Evolutionary conservation across 1,284 basidiomycete genomes (phyloP).

Genomic region (Amylostereum chailletii): DNA sequence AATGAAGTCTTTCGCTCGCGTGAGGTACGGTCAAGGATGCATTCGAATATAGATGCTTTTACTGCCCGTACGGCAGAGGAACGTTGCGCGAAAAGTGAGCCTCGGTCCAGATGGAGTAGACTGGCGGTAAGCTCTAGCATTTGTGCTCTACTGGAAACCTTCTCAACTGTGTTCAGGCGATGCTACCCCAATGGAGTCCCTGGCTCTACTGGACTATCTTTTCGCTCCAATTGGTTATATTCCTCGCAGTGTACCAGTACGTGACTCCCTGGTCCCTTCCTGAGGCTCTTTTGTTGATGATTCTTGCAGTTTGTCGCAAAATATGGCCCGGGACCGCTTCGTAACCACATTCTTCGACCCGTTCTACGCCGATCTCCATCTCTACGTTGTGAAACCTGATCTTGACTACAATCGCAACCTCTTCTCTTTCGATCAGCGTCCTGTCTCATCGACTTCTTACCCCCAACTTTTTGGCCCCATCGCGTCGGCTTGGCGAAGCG

Average conservation of each 20-base stretch:
- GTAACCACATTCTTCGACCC: conserved; percentile 64
- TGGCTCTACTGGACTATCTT: conserved; percentile 10
- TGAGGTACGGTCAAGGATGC: no score
- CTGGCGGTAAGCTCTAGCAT: no score
- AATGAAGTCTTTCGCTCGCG: no score
- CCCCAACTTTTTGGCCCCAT: conserved; percentile 22
- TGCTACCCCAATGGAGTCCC: no score
- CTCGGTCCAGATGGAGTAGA: no score
- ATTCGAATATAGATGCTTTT: no score
- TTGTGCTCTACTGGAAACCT: no score
- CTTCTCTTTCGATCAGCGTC: conserved; percentile 18
- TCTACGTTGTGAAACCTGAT: conserved; percentile 40
- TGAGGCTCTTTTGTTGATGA: no score
- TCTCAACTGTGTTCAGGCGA: no score
- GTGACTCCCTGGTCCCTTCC: no score
- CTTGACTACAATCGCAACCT: conserved; percentile 25
- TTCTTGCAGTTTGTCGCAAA: conserved; percentile 19
- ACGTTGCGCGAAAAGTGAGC: no score
- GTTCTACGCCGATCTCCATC: conserved; percentile 58
- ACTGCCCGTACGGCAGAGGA: no score
- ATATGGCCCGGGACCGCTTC: conserved; percentile 35
- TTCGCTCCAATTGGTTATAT: conserved; percentile 23
- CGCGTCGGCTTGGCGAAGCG: conserved; percentile 20
- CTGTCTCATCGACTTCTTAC: conserved; percentile 18
- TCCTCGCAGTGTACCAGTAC: conserved; percentile 11